Conservation (phyloP, 129 eudicot species). For the Solidago caesia region DNA sequence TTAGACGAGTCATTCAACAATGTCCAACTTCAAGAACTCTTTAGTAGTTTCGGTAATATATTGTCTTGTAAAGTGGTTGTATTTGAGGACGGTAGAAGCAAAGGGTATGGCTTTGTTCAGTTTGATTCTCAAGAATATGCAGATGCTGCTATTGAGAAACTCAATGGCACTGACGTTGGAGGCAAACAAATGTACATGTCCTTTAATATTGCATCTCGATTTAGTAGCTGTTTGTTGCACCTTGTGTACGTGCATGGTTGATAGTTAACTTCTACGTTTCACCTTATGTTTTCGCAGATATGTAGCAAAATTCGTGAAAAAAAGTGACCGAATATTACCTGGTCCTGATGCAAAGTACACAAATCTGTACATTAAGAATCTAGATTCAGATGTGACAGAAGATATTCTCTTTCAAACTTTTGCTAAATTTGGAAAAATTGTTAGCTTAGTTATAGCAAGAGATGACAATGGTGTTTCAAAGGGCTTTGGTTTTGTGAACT, state of each 20-base stretch:
- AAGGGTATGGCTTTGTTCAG: constrained; percentile 89
- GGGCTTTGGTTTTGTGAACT: constrained; percentile 92
- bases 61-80: constrained; percentile 78
- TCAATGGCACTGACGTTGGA: constrained; percentile 60
- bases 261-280: too few relatives aligned
- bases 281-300: constrained; percentile 33
- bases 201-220: too few relatives aligned
- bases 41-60: constrained; percentile 62
- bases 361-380: constrained; percentile 78
- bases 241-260: too few relatives aligned
- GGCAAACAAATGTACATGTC: constrained; percentile 77
- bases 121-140: constrained; percentile 73
- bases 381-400: constrained; percentile 58
- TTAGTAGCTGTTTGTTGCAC: too few relatives aligned
- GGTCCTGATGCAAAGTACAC: constrained; percentile 53
- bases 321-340: constrained; percentile 57
- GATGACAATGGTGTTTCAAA: constrained; percentile 69
- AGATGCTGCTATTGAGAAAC: constrained; percentile 70
- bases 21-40: constrained; percentile 66
- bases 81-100: constrained; percentile 70
- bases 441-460: constrained; percentile 59
- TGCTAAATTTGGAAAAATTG: constrained; percentile 66
- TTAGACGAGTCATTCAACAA: constrained; percentile 57
- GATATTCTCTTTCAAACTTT: constrained; percentile 57
- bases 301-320: constrained; percentile 69